phyloP scores from a whole-genome alignment of 345 rosid species.

The Aegle marmelos region DNA sequence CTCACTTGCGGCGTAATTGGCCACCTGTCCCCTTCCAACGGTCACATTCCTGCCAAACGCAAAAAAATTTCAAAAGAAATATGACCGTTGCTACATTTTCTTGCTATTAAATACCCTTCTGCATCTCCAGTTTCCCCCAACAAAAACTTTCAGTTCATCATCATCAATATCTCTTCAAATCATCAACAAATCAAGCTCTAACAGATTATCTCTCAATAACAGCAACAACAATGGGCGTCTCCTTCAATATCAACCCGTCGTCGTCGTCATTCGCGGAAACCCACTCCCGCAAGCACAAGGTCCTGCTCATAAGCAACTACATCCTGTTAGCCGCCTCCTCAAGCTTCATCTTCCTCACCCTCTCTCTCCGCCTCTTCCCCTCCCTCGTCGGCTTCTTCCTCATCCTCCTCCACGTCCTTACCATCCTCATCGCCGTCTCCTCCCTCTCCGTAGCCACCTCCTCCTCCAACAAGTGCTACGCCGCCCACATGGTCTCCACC shows the following conservation, averaged over 20 bases:
- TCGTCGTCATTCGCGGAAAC: slow-evolving; percentile 2
- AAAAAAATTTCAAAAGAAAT: background rate
- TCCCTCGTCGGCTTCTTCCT: slow-evolving; percentile 39
- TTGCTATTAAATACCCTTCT: background rate
- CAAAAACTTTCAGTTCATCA: background rate
- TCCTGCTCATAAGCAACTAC: slow-evolving; percentile 34
- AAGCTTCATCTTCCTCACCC: slow-evolving; percentile 41
- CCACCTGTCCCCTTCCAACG: slow-evolving; percentile 2
- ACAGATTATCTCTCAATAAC: no score
- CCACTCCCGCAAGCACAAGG: slow-evolving; percentile 22
- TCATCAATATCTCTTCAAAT: background rate
- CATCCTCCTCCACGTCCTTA: slow-evolving; percentile 37
- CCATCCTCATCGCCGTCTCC: slow-evolving; percentile 29
- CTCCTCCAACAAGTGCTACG: slow-evolving; percentile 30
- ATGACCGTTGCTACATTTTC: background rate
- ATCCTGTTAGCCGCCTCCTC: slow-evolving; percentile 37
- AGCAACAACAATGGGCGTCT: slow-evolving; percentile 5
- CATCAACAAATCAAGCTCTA: no score
- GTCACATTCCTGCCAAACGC: background rate
- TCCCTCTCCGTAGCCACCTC: slow-evolving; percentile 34
- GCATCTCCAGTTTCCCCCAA: background rate
- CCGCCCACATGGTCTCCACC: slow-evolving; percentile 43
- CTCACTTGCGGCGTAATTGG: no score
- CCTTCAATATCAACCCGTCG: slow-evolving; percentile 12
- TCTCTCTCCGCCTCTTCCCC: slow-evolving; percentile 37